These are phyloP conservation scores for Sodiomyces alkalinus DNA, from an alignment of 2,329 filamentous ascomycete species.

Conservation along the genomic window DNA sequence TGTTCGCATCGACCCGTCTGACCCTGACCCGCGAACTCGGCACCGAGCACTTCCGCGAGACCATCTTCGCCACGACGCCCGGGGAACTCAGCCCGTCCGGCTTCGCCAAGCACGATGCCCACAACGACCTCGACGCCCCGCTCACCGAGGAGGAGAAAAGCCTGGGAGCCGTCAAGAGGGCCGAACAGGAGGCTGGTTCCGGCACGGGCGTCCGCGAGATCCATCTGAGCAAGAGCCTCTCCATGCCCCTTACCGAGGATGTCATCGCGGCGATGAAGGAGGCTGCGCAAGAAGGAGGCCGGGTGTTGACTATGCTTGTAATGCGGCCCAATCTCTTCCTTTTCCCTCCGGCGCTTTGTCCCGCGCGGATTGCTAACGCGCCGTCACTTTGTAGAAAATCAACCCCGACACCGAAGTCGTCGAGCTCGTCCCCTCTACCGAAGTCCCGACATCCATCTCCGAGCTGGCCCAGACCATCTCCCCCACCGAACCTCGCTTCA, in stretches of 20 bases:
- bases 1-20: slow-evolving; percentile 65
- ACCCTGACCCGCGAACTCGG: slow-evolving; percentile 65
- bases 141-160: slow-evolving; percentile 66
- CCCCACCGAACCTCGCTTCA: slow-evolving; percentile 55
- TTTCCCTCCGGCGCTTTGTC: no score
- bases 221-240: slow-evolving; percentile 39
- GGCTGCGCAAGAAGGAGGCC: slow-evolving; percentile 34
- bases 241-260: slow-evolving; percentile 44
- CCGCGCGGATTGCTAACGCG: no score
- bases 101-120: slow-evolving; percentile 58
- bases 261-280: slow-evolving; percentile 49
- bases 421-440: slow-evolving; percentile 42
- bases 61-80: slow-evolving; percentile 54
- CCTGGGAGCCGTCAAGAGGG: slow-evolving; percentile 56
- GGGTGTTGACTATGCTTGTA: slow-evolving; percentile 50
- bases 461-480: slow-evolving; percentile 48
- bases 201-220: slow-evolving; percentile 48
- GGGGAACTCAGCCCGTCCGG: slow-evolving; percentile 55
- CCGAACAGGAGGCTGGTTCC: slow-evolving; percentile 57
- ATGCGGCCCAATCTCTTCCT: no score
- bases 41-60: slow-evolving; percentile 63
- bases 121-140: slow-evolving; percentile 48
- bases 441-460: slow-evolving; percentile 36
- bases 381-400: slow-evolving; percentile 48
- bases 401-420: slow-evolving; percentile 55